Percentiles rank a stretch among this genome's conserved stretches.
Conservation (phyloP, 257 asterid species). For the Vinca minor region DNA sequence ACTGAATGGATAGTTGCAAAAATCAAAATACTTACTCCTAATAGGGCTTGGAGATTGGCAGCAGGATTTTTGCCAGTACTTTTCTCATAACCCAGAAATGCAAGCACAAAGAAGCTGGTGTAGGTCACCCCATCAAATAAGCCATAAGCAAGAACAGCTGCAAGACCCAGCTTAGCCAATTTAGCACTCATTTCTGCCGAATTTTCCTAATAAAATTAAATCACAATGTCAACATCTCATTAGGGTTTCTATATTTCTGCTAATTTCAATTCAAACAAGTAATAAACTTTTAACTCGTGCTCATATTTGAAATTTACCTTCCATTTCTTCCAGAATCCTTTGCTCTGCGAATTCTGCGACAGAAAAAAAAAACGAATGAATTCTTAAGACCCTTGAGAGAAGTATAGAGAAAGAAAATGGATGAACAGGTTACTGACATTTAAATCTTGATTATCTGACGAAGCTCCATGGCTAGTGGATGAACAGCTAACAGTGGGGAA, state of each 20-base stretch:
- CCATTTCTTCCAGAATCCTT: slow-evolving; percentile 40
- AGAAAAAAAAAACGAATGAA: not conserved
- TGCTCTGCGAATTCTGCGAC: slow-evolving; percentile 17
- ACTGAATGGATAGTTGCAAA: not conserved
- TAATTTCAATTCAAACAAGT: not conserved
- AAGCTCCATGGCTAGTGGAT: slow-evolving; percentile 20
- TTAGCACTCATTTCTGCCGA: slow-evolving; percentile 37
- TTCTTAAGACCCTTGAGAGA: too few relatives aligned
- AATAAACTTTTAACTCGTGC: not conserved
- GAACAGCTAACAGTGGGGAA: slow-evolving; percentile 7
- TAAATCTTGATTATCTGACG: slow-evolving; percentile 17
- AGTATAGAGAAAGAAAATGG: not conserved
- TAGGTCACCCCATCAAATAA: slow-evolving; percentile 43
- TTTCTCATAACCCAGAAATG: slow-evolving; percentile 36
- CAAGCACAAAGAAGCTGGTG: slow-evolving; percentile 42
- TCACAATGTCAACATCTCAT: not conserved
- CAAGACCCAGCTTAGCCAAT: slow-evolving; percentile 34
- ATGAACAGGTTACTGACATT: slow-evolving; percentile 16
- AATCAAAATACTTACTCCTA: slow-evolving; percentile 25
- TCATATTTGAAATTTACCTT: slow-evolving; percentile 22
- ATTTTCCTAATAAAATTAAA: slow-evolving; percentile 20
- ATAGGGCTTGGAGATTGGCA: slow-evolving; percentile 35
- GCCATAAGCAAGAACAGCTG: slow-evolving; percentile 41
- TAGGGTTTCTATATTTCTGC: not conserved
- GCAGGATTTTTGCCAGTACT: slow-evolving; percentile 46